phyloP scores from a whole-genome alignment of 768 basidiomycete species.

The Tubosaeta sp. region DNA sequence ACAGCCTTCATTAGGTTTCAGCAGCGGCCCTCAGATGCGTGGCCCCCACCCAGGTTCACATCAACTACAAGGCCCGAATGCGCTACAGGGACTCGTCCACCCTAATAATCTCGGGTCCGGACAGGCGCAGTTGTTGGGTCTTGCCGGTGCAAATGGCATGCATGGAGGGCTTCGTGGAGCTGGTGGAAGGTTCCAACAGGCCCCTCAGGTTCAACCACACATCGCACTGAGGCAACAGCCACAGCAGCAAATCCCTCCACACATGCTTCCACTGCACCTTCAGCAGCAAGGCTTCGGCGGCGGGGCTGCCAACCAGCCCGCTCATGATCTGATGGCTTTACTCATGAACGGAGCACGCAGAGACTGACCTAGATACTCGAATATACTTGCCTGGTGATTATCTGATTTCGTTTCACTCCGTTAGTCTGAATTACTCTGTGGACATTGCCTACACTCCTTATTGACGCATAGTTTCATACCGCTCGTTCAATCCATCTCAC shows the following conservation, averaged over 20 bases:
- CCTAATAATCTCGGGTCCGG: constrained; percentile 50
- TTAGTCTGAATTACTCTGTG: constrained; percentile 14
- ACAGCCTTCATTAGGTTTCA: constrained; percentile 43
- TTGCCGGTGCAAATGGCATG: constrained; percentile 43
- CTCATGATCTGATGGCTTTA: constrained; percentile 79
- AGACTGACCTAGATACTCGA: constrained; percentile 43
- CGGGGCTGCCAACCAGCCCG: constrained; percentile 48
- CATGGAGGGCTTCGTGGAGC: constrained; percentile 44
- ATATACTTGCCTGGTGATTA: constrained; percentile 11
- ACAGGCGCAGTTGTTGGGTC: constrained; percentile 42
- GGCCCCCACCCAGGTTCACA: constrained; percentile 43
- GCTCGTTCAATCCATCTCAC: constrained; percentile 16
- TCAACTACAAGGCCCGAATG: constrained; percentile 49
- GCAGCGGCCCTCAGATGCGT: constrained; percentile 42
- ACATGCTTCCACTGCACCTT: constrained; percentile 50
- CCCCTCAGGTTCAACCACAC: constrained; percentile 29
- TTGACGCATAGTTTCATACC: constrained; percentile 29
- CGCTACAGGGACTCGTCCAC: constrained; percentile 52
- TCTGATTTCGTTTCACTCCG: constrained; percentile 10
- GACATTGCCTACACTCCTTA: constrained; percentile 31
- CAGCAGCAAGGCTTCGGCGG: constrained; percentile 54
- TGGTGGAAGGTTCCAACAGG: constrained; percentile 39
- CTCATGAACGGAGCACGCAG: constrained; percentile 70
- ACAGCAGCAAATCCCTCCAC: constrained; percentile 54
- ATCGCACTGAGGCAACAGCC: constrained; percentile 31